Evolutionary conservation across 2,329 filamentous ascomycete genomes (phyloP), one percentile per base, ranked within the genome.

Genomic region (Phialophora tarda): DNA sequence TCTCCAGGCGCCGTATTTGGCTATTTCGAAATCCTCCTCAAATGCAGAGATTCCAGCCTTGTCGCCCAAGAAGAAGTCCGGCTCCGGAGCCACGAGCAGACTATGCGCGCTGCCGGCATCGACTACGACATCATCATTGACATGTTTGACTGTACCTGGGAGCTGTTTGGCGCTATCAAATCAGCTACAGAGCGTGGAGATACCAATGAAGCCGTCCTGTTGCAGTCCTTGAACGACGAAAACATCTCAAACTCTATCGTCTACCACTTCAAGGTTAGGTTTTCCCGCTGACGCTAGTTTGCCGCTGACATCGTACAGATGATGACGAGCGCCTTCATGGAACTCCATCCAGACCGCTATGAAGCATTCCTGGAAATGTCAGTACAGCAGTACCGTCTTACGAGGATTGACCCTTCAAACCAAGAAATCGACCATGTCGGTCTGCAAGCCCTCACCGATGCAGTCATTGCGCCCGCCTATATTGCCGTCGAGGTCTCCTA

Each of bases 381-480:
- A 2, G 81, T 95, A 41, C 84, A 87, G 14, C 82, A 87, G 26
- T 94, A 95, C 78, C 92, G 90, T 75, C 78, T 83, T 47, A 83
- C 85, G 14, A 85, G 85, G 66, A 88, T 98, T 69, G 90, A 96
- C 76, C 87, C 90, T 0, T 84, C 89, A 17, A 86, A 89, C 71
- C 87, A 88, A 59, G 94, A 98, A 80, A 96, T 98, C 69, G 95
- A 99, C 72, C 89, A 97, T 73, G 82, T 97, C n/a, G 91, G 92
- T 51, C 84, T 98, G 69, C 87, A 87, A 66, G 87, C 92, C 2
- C 82, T 98, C 58, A 86, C 90, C 68, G 89, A 94, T 69, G 86
- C 92, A 28, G 84, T 98, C 3, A 86, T 98, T 69, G 89, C 91
- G 74, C 91, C 90, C 7, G 89, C 89, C 58, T 88, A 88, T 17